These are phyloP conservation scores for Aspergillus pseudotamarii DNA, from an alignment of 2,329 filamentous ascomycete species.

Conservation along the genomic window DNA sequence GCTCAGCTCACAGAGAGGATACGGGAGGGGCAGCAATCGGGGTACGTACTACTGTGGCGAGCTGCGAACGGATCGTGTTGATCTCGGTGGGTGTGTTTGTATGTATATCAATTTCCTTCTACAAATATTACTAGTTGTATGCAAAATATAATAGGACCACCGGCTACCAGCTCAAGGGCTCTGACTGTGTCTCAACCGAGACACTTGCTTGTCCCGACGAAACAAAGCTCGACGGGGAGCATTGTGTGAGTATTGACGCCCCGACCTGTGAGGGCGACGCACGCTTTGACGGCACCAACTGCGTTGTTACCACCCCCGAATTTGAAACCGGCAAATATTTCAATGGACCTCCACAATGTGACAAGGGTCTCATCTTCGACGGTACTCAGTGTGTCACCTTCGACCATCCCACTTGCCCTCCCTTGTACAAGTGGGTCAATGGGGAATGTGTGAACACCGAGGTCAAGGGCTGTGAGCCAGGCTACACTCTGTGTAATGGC, in stretches of 20 bases:
- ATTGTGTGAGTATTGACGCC: background rate
- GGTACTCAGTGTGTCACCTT: background rate
- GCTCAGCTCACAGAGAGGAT: too few relatives aligned
- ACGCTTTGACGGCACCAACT: background rate
- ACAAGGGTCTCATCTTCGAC: background rate
- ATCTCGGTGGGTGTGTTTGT: too few relatives aligned
- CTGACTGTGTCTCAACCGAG: background rate
- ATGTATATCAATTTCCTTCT: too few relatives aligned
- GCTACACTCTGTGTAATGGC: background rate
- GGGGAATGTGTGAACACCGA: background rate
- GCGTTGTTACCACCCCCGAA: background rate
- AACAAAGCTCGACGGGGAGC: background rate
- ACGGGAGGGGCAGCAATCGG: too few relatives aligned
- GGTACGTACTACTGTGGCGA: too few relatives aligned
- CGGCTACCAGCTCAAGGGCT: background rate
- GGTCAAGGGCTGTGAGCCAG: background rate
- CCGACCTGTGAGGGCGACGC: background rate
- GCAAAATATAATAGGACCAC: too few relatives aligned
- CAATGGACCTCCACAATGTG: background rate
- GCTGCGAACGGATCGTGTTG: too few relatives aligned
- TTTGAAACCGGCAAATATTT: background rate
- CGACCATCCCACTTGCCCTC: background rate
- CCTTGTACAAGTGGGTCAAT: background rate
- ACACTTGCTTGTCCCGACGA: background rate
- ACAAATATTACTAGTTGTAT: too few relatives aligned